Base-by-base conservation (phyloP, 108 stramenopile genomes). In the Aureococcus anophagefferens region DNA sequence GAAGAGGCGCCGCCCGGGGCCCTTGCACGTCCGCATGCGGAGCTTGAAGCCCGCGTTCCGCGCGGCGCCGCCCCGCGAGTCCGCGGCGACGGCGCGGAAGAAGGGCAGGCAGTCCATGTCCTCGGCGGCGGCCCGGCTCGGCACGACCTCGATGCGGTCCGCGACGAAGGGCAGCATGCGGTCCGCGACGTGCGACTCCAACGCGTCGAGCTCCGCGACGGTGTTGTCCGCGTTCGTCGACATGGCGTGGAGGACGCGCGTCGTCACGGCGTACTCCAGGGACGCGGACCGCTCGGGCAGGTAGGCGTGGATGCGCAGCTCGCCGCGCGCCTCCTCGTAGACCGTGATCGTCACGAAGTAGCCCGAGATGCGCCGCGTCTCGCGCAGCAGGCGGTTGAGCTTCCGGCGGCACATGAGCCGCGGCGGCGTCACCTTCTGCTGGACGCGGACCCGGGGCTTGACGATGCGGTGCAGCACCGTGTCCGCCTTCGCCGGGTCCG, bases 281-380 rank as follows among this genome's bases (percentile, higher is more conserved):
- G 62, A 59, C 5, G 70, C 62, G 35, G 34, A 35, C 30, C 62
- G 34, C 36, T 71, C 62, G 9, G 70, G 70, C 17, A 71, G n/a
- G 45, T 71, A 71, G 62, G 63, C 62, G 34, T 71, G 70, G n/a
- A 59, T 35, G 3, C 70, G 13, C 33, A 64, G 63, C 70, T 71
- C 70, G 14, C 70, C 70, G 7, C 62, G 62, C 33, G 62, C 63
- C 33, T 71, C 70, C 70, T 71, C 70, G 70, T 35, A 46, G 32
- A 64, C 70, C 17, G 70, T 71, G 29, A 71, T 7, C 5, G 70
- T 71, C 35, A 30, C 62, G 21, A 71, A n/a, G 62, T 71, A 62
- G 40, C 70, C 70, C 15, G 40, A 46, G 70, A 71, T 71, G 34
- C 70, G 28, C 63, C 70, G 37, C 30, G 70, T 71, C n/a, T 64